A percentile compares a stretch with the other conserved stretches of the same genome.
These are phyloP conservation scores for Lentinula lateritia DNA, from an alignment of 768 basidiomycete species.

Conservation along the genomic window DNA sequence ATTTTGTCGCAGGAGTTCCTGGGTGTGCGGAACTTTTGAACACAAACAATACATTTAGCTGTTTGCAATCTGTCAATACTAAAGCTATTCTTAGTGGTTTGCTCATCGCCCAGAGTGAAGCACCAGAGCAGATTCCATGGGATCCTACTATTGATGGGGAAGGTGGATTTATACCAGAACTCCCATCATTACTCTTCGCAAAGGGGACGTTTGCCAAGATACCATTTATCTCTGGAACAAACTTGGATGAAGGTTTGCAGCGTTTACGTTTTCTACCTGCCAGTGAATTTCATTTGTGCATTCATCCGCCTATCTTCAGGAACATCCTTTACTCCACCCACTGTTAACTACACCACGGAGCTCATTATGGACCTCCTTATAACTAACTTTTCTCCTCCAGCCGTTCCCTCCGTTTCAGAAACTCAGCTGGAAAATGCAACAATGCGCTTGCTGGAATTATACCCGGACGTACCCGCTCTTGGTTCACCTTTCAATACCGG, in stretches of 20 bases:
- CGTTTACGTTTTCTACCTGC: background rate
- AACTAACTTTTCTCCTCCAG: constrained; percentile 20
- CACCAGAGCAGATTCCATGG: constrained; percentile 22
- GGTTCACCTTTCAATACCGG: constrained; percentile 28
- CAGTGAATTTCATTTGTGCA: background rate
- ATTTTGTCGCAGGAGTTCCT: constrained; percentile 19
- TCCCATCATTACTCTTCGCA: constrained; percentile 27
- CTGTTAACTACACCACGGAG: constrained; percentile 18
- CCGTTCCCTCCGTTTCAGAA: constrained; percentile 11
- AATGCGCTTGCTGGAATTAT: constrained; percentile 16
- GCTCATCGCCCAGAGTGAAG: constrained; percentile 7
- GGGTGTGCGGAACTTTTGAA: constrained; percentile 22
- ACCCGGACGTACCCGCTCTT: constrained; percentile 22
- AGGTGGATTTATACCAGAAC: constrained; percentile 31
- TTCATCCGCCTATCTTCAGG: constrained; percentile 15
- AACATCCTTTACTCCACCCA: constrained; percentile 21
- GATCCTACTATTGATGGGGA: constrained; percentile 37
- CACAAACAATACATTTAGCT: constrained; percentile 26
- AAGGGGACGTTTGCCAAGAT: constrained; percentile 22
- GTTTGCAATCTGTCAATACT: constrained; percentile 8
- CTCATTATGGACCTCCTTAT: constrained; percentile 15
- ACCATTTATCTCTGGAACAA: constrained; percentile 41
- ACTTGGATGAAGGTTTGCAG: constrained; percentile 39
- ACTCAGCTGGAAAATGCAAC: constrained; percentile 12
- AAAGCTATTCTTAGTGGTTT: constrained; percentile 12